Evolutionary conservation across 176 grass and related monocot species (phyloP).

Genomic region (Chrysopogon serrulatus): DNA sequence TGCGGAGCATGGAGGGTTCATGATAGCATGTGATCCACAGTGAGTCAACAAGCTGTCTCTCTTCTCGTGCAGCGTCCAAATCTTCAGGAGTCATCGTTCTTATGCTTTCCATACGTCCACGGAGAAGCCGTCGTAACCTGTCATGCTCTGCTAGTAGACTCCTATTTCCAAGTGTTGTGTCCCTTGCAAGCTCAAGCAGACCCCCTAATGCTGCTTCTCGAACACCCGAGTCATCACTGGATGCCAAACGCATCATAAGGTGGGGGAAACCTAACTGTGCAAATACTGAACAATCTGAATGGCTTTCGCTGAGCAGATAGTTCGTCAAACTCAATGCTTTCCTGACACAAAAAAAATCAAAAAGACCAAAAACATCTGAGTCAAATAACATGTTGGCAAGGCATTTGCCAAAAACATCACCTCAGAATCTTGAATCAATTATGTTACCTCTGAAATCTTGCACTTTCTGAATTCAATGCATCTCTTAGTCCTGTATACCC

Average conservation of each 20-base stretch:
- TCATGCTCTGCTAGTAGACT: slow-evolving; percentile 41
- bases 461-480: slow-evolving; percentile 63
- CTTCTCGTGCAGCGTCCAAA: slow-evolving; percentile 67
- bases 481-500: slow-evolving; percentile 74
- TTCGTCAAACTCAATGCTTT: slow-evolving; percentile 76
- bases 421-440: background rate
- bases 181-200: slow-evolving; percentile 66
- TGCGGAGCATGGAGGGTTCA: slow-evolving; percentile 61
- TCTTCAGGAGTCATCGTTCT: slow-evolving; percentile 70
- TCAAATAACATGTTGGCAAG: background rate
- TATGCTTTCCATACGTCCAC: slow-evolving; percentile 56
- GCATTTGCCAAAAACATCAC: background rate
- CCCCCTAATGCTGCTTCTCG: slow-evolving; percentile 75
- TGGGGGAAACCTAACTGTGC: slow-evolving; percentile 65
- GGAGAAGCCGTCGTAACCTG: slow-evolving; percentile 52
- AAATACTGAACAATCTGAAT: slow-evolving; percentile 56
- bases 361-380: background rate
- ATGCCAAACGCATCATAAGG: slow-evolving; percentile 67
- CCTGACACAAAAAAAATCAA: slow-evolving; percentile 29
- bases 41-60: slow-evolving; percentile 75
- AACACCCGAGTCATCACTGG: slow-evolving; percentile 66
- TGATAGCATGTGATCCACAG: slow-evolving; percentile 70
- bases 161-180: slow-evolving; percentile 38
- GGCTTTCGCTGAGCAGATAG: slow-evolving; percentile 69
- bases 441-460: slow-evolving; percentile 76